Conservation (phyloP, 2,329 filamentous ascomycete genomes). For the Fusarium citri region DNA sequence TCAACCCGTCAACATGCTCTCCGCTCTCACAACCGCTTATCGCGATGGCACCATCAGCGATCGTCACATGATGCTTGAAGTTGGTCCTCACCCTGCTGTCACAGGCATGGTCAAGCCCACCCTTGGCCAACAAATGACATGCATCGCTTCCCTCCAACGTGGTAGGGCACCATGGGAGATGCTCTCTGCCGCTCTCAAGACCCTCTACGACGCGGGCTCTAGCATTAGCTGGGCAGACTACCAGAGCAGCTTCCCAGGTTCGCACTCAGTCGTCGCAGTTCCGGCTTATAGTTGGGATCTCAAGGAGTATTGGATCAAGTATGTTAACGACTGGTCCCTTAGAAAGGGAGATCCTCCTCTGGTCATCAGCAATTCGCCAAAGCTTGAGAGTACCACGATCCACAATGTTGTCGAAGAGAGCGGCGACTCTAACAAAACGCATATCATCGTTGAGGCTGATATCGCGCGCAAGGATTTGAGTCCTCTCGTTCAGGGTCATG, state of each 20-base stretch:
- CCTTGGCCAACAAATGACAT: conserved; percentile 24
- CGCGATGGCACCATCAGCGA: conserved; percentile 11
- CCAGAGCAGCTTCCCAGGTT: conserved; percentile 38
- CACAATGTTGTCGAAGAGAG: conserved; percentile 34
- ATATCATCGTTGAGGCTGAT: conserved; percentile 34
- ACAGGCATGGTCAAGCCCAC: conserved; percentile 35
- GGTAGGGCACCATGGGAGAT: conserved; percentile 25
- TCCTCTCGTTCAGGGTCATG: conserved; percentile 31
- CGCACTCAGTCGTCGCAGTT: conserved; percentile 63
- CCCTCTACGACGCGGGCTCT: conserved; percentile 22
- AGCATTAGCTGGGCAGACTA: conserved; percentile 46
- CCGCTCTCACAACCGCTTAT: conserved; percentile 7
- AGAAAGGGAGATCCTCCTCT: conserved; percentile 64
- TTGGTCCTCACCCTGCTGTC: conserved; percentile 38
- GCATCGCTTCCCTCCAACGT: conserved; percentile 28
- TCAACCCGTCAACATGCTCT: conserved; percentile 35
- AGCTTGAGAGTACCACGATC: conserved; percentile 34
- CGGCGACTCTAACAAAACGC: conserved; percentile 24
- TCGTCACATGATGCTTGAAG: conserved; percentile 27
- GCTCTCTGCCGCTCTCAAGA: conserved; percentile 17
- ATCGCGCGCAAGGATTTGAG: conserved; percentile 37
- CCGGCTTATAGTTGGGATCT: conserved; percentile 79
- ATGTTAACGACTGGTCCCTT: conserved; percentile 76
- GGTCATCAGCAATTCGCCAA: conserved; percentile 13
- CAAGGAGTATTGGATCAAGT: conserved; percentile 77